Conservation (phyloP, 257 asterid genomes). For the Penstemon eatonii region DNA sequence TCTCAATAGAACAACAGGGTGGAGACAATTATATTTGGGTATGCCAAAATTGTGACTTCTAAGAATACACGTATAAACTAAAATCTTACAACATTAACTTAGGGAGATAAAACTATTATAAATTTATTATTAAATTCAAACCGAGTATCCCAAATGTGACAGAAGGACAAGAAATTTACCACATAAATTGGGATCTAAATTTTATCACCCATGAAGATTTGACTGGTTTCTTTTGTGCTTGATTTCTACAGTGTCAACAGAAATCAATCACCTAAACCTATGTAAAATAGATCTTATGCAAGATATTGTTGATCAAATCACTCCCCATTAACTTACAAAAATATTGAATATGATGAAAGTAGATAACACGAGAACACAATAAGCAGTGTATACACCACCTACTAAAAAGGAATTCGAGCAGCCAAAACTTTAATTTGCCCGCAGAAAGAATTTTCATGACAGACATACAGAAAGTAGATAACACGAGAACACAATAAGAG, state of each 20-base stretch:
- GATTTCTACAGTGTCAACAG: conserved; percentile 8
- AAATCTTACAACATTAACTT: too few relatives aligned
- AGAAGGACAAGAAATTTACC: not conserved
- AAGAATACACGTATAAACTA: not conserved
- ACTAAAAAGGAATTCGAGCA: too few relatives aligned
- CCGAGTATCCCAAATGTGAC: not conserved
- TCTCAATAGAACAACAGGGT: not conserved
- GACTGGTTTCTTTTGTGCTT: not conserved
- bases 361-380: too few relatives aligned
- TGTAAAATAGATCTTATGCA: not conserved
- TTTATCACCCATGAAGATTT: not conserved
- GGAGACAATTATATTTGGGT: not conserved
- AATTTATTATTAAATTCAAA: not conserved
- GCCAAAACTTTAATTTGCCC: too few relatives aligned
- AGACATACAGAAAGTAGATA: not conserved
- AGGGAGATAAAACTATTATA: not conserved
- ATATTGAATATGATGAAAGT: too few relatives aligned
- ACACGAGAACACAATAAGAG: not conserved
- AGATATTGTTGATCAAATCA: not conserved
- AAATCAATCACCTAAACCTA: too few relatives aligned
- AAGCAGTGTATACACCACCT: too few relatives aligned
- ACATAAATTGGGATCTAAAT: not conserved
- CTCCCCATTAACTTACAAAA: too few relatives aligned
- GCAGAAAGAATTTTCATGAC: not conserved
- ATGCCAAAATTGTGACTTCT: not conserved